Conservation (phyloP, 352 stramenopile species). For the Globisporangium heterothallicum region DNA sequence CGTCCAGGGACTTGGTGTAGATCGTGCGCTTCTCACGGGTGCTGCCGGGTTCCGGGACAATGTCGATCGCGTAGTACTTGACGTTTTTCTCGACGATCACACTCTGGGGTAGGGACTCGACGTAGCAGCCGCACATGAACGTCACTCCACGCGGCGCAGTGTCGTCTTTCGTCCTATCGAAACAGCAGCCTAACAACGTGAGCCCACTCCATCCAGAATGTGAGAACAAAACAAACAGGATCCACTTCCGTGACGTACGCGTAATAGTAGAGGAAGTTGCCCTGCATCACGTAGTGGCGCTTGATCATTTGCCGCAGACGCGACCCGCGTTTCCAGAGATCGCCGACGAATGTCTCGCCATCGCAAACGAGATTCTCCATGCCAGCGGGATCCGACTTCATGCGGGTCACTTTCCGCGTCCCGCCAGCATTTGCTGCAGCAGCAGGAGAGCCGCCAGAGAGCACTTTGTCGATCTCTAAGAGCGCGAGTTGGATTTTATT, state of each 20-base stretch:
- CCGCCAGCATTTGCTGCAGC: neutral
- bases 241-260: constrained; percentile 36
- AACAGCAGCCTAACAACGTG: too few species aligned
- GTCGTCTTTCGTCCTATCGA: constrained; percentile 63
- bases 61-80: constrained; percentile 87
- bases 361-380: constrained; percentile 24
- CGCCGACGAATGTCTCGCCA: constrained; percentile 36
- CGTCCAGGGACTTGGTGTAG: constrained; percentile 71
- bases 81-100: constrained; percentile 69
- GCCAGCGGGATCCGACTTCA: constrained; percentile 13
- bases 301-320: constrained; percentile 86
- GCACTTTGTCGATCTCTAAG: constrained; percentile 37
- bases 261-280: constrained; percentile 89
- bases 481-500: constrained; percentile 43
- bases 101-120: constrained; percentile 50
- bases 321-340: constrained; percentile 74
- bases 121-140: constrained; percentile 79
- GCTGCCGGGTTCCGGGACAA: constrained; percentile 63
- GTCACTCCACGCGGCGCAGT: constrained; percentile 66
- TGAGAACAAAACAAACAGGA: too few species aligned
- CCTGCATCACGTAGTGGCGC: constrained; percentile 79
- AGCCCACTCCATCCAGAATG: too few species aligned
- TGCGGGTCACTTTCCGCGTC: neutral
- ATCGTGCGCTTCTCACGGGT: constrained; percentile 73
- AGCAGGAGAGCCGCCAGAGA: constrained; percentile 9